phyloP scores from a whole-genome alignment of 2,329 filamentous ascomycete genomes.

The Emmonsiellopsis sp. region DNA sequence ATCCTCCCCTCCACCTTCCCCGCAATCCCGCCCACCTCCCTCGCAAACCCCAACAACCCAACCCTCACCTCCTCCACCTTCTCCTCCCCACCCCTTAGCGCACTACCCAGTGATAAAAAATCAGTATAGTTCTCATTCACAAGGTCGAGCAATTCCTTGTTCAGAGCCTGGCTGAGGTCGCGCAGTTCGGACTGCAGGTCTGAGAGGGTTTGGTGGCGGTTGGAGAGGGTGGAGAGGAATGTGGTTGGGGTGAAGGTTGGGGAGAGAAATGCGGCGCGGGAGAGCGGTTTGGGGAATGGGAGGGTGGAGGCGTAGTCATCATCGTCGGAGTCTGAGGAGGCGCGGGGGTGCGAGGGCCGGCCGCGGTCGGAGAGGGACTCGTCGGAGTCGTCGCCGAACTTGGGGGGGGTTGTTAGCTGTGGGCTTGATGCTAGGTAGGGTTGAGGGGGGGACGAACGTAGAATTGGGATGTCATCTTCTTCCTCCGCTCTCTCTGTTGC shows the following conservation, averaged over 20 bases:
- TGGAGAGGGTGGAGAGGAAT: conserved; percentile 73
- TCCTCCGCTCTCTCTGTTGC: background rate
- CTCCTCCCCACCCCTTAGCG: conserved; percentile 79
- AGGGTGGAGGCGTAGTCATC: conserved; percentile 57
- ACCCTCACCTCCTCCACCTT: conserved; percentile 84
- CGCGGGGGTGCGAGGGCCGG: no score
- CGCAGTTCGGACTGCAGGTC: conserved; percentile 82
- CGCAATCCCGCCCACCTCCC: conserved; percentile 69
- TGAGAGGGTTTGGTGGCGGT: conserved; percentile 91
- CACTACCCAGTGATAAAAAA: conserved; percentile 73
- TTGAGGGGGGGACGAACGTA: background rate
- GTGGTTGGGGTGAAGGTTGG: conserved; percentile 66
- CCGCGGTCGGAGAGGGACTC: conserved; percentile 28
- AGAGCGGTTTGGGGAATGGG: conserved; percentile 79
- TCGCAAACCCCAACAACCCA: conserved; percentile 72
- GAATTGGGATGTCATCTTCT: background rate
- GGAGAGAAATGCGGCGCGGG: conserved; percentile 71
- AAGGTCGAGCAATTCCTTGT: conserved; percentile 79
- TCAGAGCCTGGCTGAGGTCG: conserved; percentile 67
- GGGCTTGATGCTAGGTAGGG: background rate
- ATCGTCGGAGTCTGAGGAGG: conserved; percentile 26
- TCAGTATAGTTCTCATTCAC: conserved; percentile 93
- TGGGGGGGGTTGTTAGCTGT: conserved; percentile 3
- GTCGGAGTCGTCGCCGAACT: conserved; percentile 38
- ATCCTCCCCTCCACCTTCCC: conserved; percentile 54